phyloP scores from a whole-genome alignment of 495 filamentous ascomycete species.

The Aspergillus kassunensis region DNA sequence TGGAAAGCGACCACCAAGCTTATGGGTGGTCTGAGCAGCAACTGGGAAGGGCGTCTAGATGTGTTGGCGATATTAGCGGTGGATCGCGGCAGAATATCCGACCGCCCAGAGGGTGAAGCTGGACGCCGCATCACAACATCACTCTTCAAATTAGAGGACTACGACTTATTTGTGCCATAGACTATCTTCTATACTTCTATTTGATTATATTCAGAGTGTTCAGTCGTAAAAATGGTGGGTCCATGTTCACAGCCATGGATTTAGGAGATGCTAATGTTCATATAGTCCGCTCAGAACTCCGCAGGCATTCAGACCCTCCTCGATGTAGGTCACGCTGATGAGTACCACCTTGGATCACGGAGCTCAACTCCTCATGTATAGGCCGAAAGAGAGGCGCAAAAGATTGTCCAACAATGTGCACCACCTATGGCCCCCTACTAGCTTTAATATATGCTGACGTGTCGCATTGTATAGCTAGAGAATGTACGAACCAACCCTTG shows the following conservation, averaged over 20 bases:
- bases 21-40: background rate
- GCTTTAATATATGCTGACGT: constrained; percentile 28
- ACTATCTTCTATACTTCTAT: background rate
- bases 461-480: constrained; percentile 53
- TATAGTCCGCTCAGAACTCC: constrained; percentile 94
- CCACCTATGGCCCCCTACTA: background rate
- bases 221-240: constrained; percentile 37
- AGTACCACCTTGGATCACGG: background rate
- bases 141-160: constrained; percentile 20
- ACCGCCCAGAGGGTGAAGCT: constrained; percentile 33
- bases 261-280: constrained; percentile 25
- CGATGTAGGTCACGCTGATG: constrained; percentile 64
- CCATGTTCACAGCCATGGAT: background rate
- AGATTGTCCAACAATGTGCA: constrained; percentile 94
- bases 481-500: constrained; percentile 60
- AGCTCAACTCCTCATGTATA: constrained; percentile 31
- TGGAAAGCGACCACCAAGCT: background rate
- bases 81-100: constrained; percentile 26
- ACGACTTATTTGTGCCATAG: constrained; percentile 4
- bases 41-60: constrained; percentile 15
- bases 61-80: constrained; percentile 35
- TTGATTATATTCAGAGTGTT: constrained; percentile 9
- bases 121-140: constrained; percentile 30
- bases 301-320: constrained; percentile 97
- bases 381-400: constrained; percentile 98